Percentiles rank a stretch among this genome's conserved stretches.
phyloP scores from a whole-genome alignment of 2,329 filamentous ascomycete species.

The Zymoseptoria pseudotritici region DNA sequence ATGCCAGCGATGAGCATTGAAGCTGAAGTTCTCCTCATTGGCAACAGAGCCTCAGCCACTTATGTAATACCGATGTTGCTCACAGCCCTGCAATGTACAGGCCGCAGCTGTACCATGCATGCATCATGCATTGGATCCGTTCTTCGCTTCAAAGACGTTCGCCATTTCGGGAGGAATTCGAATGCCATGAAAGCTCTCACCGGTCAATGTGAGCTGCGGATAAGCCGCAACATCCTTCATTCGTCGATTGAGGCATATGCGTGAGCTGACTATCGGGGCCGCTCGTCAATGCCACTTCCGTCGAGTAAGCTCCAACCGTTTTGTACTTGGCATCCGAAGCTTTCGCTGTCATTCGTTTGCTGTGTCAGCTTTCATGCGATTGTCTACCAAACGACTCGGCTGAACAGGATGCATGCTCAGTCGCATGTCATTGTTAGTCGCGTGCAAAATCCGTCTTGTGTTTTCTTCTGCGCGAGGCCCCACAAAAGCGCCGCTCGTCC shows the following conservation, averaged over 20 bases:
- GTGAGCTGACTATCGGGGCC: not conserved
- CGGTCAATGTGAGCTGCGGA: not conserved
- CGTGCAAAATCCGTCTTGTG: not conserved
- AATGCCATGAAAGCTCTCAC: not conserved
- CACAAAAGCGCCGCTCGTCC: not conserved
- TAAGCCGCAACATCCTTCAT: not conserved
- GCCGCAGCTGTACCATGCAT: not conserved
- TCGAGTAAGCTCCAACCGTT: not conserved
- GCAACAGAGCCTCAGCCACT: not conserved
- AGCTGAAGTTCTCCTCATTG: not conserved
- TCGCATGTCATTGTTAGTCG: not conserved
- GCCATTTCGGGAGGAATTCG: not conserved
- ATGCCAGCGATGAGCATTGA: not conserved
- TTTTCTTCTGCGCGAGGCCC: not conserved
- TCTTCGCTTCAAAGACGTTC: not conserved
- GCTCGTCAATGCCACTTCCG: not conserved
- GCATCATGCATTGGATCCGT: not conserved
- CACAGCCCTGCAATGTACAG: not conserved
- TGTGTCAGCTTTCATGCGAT: not conserved
- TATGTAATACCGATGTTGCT: not conserved
- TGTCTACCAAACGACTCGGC: too few species aligned
- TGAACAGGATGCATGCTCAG: too few species aligned
- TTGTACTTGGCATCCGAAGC: not conserved
- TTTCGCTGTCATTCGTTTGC: not conserved
- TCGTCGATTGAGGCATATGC: not conserved